Conservation (phyloP, 164 flowering plant species). For the Buxus sempervirens region DNA sequence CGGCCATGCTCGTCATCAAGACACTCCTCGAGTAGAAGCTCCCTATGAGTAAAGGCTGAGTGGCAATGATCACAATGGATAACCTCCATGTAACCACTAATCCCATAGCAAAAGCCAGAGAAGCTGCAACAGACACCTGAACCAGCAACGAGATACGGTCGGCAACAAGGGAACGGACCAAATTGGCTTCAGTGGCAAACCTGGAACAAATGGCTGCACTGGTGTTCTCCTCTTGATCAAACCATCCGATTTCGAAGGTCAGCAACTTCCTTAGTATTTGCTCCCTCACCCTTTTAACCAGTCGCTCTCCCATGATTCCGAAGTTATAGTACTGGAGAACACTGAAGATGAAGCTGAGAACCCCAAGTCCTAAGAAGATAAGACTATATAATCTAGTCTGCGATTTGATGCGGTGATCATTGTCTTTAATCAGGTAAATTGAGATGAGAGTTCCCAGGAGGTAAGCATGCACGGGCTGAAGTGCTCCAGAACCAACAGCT, state of each 20-base stretch:
- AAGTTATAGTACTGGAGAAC: constrained; percentile 41
- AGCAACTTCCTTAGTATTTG: constrained; percentile 27
- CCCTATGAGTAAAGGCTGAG: constrained; percentile 40
- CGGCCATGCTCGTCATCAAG: constrained; percentile 38
- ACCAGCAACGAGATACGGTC: constrained; percentile 42
- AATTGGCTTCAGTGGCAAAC: constrained; percentile 30
- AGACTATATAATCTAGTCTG: constrained; percentile 24
- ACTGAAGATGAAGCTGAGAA: constrained; percentile 28
- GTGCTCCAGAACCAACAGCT: constrained; percentile 29
- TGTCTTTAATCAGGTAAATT: constrained; percentile 24
- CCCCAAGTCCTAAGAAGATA: constrained; percentile 28
- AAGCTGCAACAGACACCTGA: constrained; percentile 32
- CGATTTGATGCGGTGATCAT: constrained; percentile 15
- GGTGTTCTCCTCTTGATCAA: constrained; percentile 40
- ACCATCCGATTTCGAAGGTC: constrained; percentile 46
- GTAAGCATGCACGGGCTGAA: constrained; percentile 36
- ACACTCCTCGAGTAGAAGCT: constrained; percentile 35
- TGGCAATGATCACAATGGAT: constrained; percentile 39
- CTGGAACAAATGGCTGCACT: constrained; percentile 44
- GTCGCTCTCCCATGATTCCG: constrained; percentile 38
- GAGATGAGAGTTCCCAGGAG: constrained; percentile 32
- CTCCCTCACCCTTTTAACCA: constrained; percentile 30
- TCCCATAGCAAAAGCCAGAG: constrained; percentile 32
- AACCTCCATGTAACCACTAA: constrained; percentile 37
- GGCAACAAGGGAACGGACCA: constrained; percentile 41